Evolutionary conservation across 2,329 filamentous ascomycete species (phyloP).

Genomic region (Botryotinia convoluta): DNA sequence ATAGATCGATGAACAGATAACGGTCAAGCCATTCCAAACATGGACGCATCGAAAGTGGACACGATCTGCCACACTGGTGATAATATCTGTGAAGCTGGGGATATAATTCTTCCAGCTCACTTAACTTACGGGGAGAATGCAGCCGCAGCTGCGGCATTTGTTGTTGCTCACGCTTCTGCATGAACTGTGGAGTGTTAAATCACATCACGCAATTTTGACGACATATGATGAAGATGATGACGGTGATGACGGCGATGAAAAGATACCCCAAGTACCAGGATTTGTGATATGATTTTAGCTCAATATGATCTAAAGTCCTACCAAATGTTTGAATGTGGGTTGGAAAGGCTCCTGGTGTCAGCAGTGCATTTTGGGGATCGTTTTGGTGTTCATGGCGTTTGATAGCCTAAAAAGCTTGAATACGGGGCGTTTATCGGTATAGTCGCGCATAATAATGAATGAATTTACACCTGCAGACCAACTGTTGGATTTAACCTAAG

Average conservation of each 20-base stretch:
- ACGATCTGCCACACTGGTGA: slow-evolving; percentile 51
- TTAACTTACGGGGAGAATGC: slow-evolving; percentile 42
- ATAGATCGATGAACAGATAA: slow-evolving; percentile 22
- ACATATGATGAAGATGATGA: slow-evolving; percentile 9
- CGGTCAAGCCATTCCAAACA: slow-evolving; percentile 28
- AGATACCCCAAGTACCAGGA: neutral
- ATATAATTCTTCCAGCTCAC: slow-evolving; percentile 43
- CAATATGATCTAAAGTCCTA: neutral
- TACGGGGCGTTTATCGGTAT: neutral
- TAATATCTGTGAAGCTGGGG: slow-evolving; percentile 49
- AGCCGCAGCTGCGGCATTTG: slow-evolving; percentile 41
- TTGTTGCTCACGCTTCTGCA: slow-evolving; percentile 19
- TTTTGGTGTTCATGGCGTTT: neutral
- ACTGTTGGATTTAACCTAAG: neutral
- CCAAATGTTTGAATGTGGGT: neutral
- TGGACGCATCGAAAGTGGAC: slow-evolving; percentile 36
- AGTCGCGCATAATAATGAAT: neutral
- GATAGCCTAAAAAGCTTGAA: neutral
- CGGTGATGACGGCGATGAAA: neutral
- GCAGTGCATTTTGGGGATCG: neutral
- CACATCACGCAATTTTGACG: neutral
- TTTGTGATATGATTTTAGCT: neutral
- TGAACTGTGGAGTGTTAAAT: neutral
- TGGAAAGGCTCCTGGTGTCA: neutral
- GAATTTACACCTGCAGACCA: neutral